Conservation (phyloP, 805 yeast species). For the Candida khao-thaluensis region DNA sequence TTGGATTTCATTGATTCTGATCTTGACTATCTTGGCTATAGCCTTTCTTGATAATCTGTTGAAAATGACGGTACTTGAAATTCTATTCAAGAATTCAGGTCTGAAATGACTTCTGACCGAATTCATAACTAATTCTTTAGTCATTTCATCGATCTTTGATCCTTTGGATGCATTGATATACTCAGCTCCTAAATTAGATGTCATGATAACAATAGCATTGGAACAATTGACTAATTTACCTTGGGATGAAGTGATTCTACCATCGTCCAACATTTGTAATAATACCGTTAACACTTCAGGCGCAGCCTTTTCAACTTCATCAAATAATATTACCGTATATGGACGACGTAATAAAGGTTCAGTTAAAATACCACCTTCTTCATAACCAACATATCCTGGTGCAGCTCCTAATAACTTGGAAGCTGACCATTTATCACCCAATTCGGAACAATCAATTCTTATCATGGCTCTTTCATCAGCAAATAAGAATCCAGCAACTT, state of each 20-base stretch:
- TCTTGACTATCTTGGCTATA: conserved; percentile 84
- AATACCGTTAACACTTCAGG: conserved; percentile 94
- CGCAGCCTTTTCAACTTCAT: conserved; percentile 98
- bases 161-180: conserved; percentile 68
- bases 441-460: conserved; percentile 95
- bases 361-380: conserved; percentile 95
- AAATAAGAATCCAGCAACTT: conserved; percentile 91
- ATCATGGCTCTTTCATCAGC: conserved; percentile 96
- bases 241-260: conserved; percentile 90
- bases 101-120: conserved; percentile 88
- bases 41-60: conserved; percentile 90
- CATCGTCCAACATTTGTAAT: conserved; percentile 92
- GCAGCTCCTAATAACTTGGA: conserved; percentile 96
- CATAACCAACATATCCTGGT: conserved; percentile 93
- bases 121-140: conserved; percentile 77
- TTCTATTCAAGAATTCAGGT: conserved; percentile 96
- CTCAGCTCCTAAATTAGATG: conserved; percentile 96
- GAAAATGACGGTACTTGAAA: conserved; percentile 88
- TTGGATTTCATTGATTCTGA: conserved; percentile 83
- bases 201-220: conserved; percentile 90
- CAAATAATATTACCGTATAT: conserved; percentile 92
- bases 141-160: conserved; percentile 61
- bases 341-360: conserved; percentile 90
- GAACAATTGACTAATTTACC: conserved; percentile 94
- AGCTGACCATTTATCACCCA: conserved; percentile 92